phyloP scores from a whole-genome alignment of 768 basidiomycete genomes.

The Psilocybe azurescens region DNA sequence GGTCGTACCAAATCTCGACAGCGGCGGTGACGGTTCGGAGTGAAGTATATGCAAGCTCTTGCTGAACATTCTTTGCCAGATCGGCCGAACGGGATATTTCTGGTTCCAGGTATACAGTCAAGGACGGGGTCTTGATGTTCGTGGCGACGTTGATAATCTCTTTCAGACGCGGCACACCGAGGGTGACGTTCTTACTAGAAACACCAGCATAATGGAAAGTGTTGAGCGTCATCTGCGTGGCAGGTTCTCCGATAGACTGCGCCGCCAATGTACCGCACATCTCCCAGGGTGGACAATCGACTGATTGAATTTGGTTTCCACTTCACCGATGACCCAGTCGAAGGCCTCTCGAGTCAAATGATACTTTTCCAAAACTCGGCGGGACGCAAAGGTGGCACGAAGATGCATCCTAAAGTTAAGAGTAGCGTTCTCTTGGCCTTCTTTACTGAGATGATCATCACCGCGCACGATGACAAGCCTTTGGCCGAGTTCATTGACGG shows the following conservation, averaged over 20 bases:
- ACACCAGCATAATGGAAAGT: slow-evolving; percentile 99
- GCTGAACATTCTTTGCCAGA: slow-evolving; percentile 87
- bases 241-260: slow-evolving; percentile 99
- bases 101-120: slow-evolving; percentile 87
- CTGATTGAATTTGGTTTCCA: slow-evolving; percentile 95
- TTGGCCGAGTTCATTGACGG: slow-evolving; percentile 74
- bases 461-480: slow-evolving; percentile 90
- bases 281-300: slow-evolving; percentile 94
- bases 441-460: slow-evolving; percentile 70
- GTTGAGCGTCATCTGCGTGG: slow-evolving; percentile 99
- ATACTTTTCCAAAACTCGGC: slow-evolving; percentile 86
- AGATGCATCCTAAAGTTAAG: slow-evolving; percentile 94
- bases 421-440: slow-evolving; percentile 89
- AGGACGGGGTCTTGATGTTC: slow-evolving; percentile 97
- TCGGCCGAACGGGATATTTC: slow-evolving; percentile 63
- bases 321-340: slow-evolving; percentile 97
- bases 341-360: slow-evolving; percentile 94
- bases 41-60: slow-evolving; percentile 93
- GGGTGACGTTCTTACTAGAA: slow-evolving; percentile 99
- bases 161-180: slow-evolving; percentile 98
- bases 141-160: slow-evolving; percentile 99
- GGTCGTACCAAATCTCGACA: slow-evolving; percentile 98
- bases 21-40: slow-evolving; percentile 93
- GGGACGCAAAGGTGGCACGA: slow-evolving; percentile 85
- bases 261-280: slow-evolving; percentile 99